A percentile compares a stretch with the other conserved stretches of the same genome.
phyloP scores from a whole-genome alignment of 2,329 filamentous ascomycete genomes.

The Trichophyton equinum region DNA sequence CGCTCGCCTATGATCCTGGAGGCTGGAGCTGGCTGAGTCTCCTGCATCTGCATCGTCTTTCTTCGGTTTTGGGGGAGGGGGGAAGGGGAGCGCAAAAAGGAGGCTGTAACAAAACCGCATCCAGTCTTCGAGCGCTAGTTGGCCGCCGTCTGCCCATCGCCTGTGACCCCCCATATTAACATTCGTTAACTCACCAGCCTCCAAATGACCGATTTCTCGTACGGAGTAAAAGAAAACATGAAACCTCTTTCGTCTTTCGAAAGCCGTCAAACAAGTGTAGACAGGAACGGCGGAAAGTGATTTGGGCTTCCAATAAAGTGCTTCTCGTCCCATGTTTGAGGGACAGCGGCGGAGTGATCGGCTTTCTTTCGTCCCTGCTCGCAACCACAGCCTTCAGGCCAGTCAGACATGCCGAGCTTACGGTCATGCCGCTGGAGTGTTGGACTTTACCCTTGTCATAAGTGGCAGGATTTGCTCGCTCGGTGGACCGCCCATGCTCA shows the following conservation, averaged over 20 bases:
- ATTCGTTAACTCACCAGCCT: background rate
- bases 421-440: background rate
- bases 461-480: background rate
- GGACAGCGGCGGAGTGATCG: background rate
- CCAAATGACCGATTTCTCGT: background rate
- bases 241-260: background rate
- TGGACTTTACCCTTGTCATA: constrained; percentile 2
- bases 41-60: background rate
- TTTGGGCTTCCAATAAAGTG: background rate
- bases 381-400: background rate
- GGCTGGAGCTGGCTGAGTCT: background rate
- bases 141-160: background rate
- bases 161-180: background rate
- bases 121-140: background rate
- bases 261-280: background rate
- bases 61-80: background rate
- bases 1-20: background rate
- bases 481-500: constrained; percentile 1
- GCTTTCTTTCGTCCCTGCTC: background rate
- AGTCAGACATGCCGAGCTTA: background rate
- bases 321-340: background rate
- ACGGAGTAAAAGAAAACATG: constrained; percentile 1
- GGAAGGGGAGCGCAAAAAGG: background rate
- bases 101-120: background rate
- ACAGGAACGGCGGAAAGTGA: background rate